Evolutionary conservation across 2,329 filamentous ascomycete genomes (phyloP), one percentile per base, ranked within the genome.

Genomic region (Volutella citrinella): DNA sequence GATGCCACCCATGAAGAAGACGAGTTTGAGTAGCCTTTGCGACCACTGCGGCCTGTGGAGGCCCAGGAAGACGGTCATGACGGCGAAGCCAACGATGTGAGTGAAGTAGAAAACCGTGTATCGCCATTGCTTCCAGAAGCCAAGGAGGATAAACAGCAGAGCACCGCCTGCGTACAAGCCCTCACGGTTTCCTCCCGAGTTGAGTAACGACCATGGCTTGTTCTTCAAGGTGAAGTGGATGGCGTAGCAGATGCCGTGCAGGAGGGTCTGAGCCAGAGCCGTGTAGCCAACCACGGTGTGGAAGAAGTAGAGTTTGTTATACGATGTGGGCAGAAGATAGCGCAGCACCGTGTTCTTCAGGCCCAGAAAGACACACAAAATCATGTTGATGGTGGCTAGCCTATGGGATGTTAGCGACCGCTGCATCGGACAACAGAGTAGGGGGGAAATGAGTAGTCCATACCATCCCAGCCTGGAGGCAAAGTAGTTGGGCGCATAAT

Each of bases 271-370:
- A 0, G 60, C 19, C 4, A 68, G 47, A 1, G 64, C 63, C 1
- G 61, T 57, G 25, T 71, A 72, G 4, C 70, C 70, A 4, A 61
- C 61, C 5, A 66, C 48, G 24, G 65, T 63, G 41, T 76, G 72
- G 6, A 74, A 55, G 3, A 61, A 49, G 27, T 73, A 72, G 8
- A 75, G 57, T 17, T 64, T 56, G 30, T 69, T 68, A 37, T 74
- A 68, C 4, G 69, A 30, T 10, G 28, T 12, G 0, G 26, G 13
- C 3, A 34, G 29, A 1, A 45, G 7, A 4, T 11, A 14, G 66
- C 61, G 62, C 6, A 75, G 46, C 0, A 69, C 70, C 0, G 69
- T 73, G 35, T 74, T 73, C 35, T 69, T 64, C 10, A 76, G 55
- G 17, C 72, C 69, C 4, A 72, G 64, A 14, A 68, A 60, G 6